Conservation (phyloP, 2,329 filamentous ascomycete genomes). For the Septoria linicola region DNA sequence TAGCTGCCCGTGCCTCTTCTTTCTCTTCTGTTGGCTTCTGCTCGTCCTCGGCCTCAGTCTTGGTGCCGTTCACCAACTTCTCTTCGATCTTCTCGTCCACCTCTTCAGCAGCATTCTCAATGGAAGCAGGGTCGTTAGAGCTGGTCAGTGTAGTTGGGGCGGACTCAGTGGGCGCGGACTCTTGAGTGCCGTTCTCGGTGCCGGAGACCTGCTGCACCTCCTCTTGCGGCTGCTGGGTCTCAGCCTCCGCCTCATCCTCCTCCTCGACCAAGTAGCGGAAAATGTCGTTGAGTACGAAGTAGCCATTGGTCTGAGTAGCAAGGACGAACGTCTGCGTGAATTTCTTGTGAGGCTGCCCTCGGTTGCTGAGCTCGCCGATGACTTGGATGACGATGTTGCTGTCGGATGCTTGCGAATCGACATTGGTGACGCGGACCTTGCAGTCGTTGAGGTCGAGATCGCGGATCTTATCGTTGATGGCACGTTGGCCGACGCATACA, state of each 20-base stretch:
- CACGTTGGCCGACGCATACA: conserved; percentile 81
- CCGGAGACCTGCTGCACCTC: conserved; percentile 36
- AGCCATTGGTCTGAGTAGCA: conserved; percentile 91
- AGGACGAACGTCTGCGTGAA: conserved; percentile 98
- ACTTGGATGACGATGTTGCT: conserved; percentile 97
- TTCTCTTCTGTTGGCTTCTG: conserved; percentile 36
- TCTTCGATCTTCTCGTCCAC: conserved; percentile 78
- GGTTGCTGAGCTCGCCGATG: conserved; percentile 97
- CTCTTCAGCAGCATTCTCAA: conserved; percentile 47
- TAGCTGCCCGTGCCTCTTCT: conserved; percentile 28
- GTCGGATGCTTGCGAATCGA: conserved; percentile 90
- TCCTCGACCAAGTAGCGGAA: conserved; percentile 90
- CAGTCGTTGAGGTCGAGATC: conserved; percentile 91
- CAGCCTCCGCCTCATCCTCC: conserved; percentile 61
- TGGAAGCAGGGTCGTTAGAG: conserved; percentile 40
- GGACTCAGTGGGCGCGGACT: conserved; percentile 42
- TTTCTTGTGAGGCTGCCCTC: conserved; percentile 84
- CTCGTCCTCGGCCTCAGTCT: conserved; percentile 32
- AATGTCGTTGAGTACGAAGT: conserved; percentile 98
- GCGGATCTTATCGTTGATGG: conserved; percentile 92
- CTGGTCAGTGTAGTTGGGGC: conserved; percentile 34
- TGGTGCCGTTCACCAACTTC: conserved; percentile 42
- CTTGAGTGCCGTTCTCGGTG: conserved; percentile 41
- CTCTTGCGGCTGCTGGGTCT: conserved; percentile 37
- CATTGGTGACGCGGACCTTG: conserved; percentile 97